Evolutionary conservation across 192 early-diverging fungal species (phyloP).

Genomic region (Mortierella antarctica): DNA sequence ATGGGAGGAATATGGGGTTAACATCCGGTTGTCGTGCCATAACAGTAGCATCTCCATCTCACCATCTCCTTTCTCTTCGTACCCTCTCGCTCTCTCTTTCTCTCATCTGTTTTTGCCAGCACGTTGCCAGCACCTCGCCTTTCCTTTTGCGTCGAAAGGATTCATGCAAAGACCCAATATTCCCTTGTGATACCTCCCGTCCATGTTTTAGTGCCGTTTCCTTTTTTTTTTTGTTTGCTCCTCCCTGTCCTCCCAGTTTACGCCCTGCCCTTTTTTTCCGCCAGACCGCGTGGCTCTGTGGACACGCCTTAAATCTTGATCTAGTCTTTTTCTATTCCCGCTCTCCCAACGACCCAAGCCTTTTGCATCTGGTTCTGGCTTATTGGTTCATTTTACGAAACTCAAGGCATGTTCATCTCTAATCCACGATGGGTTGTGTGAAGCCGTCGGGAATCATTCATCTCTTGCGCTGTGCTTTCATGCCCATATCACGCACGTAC

Average conservation of each 20-base stretch:
- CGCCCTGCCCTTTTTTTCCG: slow-evolving; percentile 13
- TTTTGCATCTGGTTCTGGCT: no score
- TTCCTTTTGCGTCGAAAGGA: not conserved
- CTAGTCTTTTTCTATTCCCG: not conserved
- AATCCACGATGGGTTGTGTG: no score
- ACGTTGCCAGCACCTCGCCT: no score
- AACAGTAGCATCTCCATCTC: not conserved
- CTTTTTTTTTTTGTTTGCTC: not conserved
- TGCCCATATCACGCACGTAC: not conserved
- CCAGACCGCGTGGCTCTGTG: not conserved
- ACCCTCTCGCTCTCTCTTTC: not conserved
- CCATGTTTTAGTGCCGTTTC: not conserved
- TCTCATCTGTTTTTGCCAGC: no score
- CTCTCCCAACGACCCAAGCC: not conserved
- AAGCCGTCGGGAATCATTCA: no score
- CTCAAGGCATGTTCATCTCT: no score
- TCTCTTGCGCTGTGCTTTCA: not conserved
- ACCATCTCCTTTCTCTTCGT: not conserved
- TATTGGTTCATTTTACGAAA: no score
- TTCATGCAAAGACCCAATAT: slow-evolving; percentile 15
- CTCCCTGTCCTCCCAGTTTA: slow-evolving; percentile 9
- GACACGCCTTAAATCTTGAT: no score
- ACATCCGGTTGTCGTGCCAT: not conserved
- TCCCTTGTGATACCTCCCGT: slow-evolving; percentile 4
- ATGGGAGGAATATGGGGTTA: not conserved